phyloP scores from a whole-genome alignment of 2,329 filamentous ascomycete genomes.

The Diplodia scrobiculata region DNA sequence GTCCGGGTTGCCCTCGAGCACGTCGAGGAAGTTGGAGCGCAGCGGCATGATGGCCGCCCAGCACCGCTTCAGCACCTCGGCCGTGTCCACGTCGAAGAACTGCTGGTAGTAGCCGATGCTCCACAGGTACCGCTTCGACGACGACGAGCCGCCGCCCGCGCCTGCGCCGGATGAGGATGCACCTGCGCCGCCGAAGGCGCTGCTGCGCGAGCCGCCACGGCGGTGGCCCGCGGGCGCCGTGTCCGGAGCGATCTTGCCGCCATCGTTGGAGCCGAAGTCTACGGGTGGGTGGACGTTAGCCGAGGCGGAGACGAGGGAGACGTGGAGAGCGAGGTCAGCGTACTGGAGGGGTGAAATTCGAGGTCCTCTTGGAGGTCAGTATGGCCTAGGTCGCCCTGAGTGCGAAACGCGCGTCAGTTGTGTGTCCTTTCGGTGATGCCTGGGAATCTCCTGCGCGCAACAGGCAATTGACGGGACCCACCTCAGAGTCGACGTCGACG shows the following conservation, averaged over 20 bases:
- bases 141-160: conserved; percentile 36
- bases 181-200: conserved; percentile 19
- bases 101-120: conserved; percentile 90
- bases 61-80: conserved; percentile 82
- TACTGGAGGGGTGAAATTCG: conserved; percentile 92
- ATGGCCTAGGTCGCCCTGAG: conserved; percentile 91
- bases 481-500: conserved; percentile 95
- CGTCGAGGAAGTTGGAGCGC: conserved; percentile 93
- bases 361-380: conserved; percentile 98
- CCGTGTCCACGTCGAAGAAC: conserved; percentile 98
- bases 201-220: conserved; percentile 7
- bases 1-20: conserved; percentile 94
- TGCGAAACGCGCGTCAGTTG: conserved; percentile 31
- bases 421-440: not conserved
- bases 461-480: conserved; percentile 46
- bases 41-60: conserved; percentile 80
- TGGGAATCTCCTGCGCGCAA: not conserved
- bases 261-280: conserved; percentile 68
- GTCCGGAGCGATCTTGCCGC: conserved; percentile 54
- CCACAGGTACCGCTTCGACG: conserved; percentile 84
- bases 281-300: conserved; percentile 14
- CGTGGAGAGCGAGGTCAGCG: conserved; percentile 33
- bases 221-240: conserved; percentile 32
- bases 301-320: not conserved
- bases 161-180: conserved; percentile 32